Evolutionary conservation across 129 eudicot species (phyloP).

Genomic region (Rutidosis leptorrhynchoides): DNA sequence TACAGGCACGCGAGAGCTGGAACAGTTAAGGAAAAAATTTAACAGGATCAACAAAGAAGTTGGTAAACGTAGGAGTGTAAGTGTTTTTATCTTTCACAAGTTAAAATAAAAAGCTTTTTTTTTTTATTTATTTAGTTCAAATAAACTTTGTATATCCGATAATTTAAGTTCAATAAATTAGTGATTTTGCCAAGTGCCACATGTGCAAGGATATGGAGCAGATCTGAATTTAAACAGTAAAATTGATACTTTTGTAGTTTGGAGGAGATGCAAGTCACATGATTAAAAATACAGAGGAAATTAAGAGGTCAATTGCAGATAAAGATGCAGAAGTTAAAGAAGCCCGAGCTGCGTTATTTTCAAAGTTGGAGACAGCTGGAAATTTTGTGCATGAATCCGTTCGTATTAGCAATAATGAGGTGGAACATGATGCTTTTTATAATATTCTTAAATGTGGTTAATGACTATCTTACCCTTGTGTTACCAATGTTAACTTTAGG

Average conservation of each 20-base stretch:
- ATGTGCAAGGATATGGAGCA: not conserved
- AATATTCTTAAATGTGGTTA: not conserved
- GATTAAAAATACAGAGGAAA: conserved; percentile 59
- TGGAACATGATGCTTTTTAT: conserved; percentile 10
- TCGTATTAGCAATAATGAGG: conserved; percentile 86
- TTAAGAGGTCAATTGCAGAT: conserved; percentile 43
- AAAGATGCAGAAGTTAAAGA: conserved; percentile 68
- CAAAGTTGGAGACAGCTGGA: conserved; percentile 59
- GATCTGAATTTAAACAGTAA: conserved; percentile 5
- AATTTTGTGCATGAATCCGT: conserved; percentile 92
- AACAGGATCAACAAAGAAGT: conserved; percentile 75
- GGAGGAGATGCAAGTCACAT: conserved; percentile 60
- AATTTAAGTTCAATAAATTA: not conserved
- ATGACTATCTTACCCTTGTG: not conserved
- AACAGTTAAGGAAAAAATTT: conserved; percentile 56
- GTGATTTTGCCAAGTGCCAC: conserved; percentile 3
- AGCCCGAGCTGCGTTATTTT: conserved; percentile 46
- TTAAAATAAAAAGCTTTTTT: not conserved
- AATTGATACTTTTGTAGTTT: conserved; percentile 35
- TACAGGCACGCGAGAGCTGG: conserved; percentile 80
- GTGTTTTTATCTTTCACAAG: conserved; percentile 19
- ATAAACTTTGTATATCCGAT: not conserved
- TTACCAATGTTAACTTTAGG: conserved; percentile 38
- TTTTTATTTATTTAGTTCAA: not conserved
- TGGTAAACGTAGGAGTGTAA: conserved; percentile 72